Conservation (phyloP, 345 rosid genomes). For the Rhizophora apiculata region DNA sequence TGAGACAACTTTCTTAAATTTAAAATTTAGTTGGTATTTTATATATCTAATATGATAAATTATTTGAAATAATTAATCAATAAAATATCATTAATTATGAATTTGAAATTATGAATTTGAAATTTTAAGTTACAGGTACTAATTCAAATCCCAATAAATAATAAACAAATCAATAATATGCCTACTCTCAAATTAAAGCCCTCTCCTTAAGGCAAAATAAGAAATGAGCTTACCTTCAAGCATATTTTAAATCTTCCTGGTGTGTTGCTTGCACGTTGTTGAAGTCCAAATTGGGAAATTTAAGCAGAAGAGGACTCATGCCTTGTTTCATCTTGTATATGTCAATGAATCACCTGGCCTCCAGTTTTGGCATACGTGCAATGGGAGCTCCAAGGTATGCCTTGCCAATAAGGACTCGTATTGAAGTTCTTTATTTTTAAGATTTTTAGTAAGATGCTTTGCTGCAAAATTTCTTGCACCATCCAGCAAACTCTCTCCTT, state of each 20-base stretch:
- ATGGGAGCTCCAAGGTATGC: slow-evolving; percentile 35
- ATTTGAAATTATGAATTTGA: too few species aligned
- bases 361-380: slow-evolving; percentile 39
- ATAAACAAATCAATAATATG: too few species aligned
- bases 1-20: too few species aligned
- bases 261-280: slow-evolving; percentile 38
- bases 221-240: slow-evolving; percentile 25
- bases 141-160: too few species aligned
- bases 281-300: slow-evolving; percentile 47
- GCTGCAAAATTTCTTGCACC: slow-evolving; percentile 22
- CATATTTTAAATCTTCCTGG: slow-evolving; percentile 37
- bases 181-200: too few species aligned
- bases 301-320: slow-evolving; percentile 27
- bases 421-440: not conserved
- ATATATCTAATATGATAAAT: too few species aligned
- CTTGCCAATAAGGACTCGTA: slow-evolving; percentile 21
- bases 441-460: slow-evolving; percentile 23
- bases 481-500: slow-evolving; percentile 23
- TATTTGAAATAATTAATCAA: too few species aligned
- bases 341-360: slow-evolving; percentile 48
- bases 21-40: too few species aligned
- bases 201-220: too few species aligned
- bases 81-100: too few species aligned
- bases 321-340: slow-evolving; percentile 21
- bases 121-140: too few species aligned